Conservation (phyloP, 2,329 filamentous ascomycete genomes). For the Hymenoscyphus occultus region DNA sequence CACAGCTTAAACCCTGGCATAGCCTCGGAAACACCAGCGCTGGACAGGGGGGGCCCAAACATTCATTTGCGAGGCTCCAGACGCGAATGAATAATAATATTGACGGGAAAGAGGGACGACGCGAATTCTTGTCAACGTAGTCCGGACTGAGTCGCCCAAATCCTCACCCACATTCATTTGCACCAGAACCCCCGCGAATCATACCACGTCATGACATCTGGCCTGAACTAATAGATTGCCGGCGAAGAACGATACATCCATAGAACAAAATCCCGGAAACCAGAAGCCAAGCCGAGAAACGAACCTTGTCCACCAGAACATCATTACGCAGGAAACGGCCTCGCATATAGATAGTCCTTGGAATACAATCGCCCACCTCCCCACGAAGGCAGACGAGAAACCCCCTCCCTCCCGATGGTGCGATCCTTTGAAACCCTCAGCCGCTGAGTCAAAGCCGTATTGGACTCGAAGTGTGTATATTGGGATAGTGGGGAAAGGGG, state of each 20-base stretch:
- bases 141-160: background rate
- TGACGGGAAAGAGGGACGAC: background rate
- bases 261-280: constrained; percentile 1
- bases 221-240: background rate
- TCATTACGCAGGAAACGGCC: background rate
- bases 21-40: background rate
- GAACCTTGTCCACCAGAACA: background rate
- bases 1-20: background rate
- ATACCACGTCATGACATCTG: background rate
- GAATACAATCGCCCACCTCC: background rate
- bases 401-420: constrained; percentile 13
- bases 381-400: background rate
- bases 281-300: background rate
- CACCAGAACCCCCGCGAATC: background rate
- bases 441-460: constrained; percentile 11
- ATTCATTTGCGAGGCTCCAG: constrained; percentile 4
- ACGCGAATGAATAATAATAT: constrained; percentile 8
- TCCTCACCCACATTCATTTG: background rate
- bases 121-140: background rate
- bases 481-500: constrained; percentile 12
- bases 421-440: constrained; percentile 3
- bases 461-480: background rate
- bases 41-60: background rate
- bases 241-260: background rate
- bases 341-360: background rate